These are phyloP conservation scores for Danielia oregonensis DNA, from an alignment of 805 yeast species.

Conservation along the genomic window DNA sequence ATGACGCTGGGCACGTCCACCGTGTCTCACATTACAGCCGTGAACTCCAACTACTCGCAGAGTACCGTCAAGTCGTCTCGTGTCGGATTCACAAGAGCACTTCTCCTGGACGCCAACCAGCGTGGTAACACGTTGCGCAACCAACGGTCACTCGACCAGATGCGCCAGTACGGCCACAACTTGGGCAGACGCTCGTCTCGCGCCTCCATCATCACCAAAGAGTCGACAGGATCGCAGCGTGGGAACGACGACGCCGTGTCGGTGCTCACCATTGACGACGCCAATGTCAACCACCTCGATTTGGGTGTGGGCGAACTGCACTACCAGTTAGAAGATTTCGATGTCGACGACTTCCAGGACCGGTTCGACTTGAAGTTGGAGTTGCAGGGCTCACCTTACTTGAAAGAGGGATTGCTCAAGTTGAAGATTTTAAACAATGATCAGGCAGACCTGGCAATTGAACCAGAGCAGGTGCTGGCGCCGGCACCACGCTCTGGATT, in stretches of 20 bases:
- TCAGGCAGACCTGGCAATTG: conserved; percentile 23
- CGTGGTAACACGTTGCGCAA: conserved; percentile 14
- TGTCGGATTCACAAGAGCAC: conserved; percentile 41
- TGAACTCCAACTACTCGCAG: conserved; percentile 9
- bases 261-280: conserved; percentile 35
- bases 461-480: conserved; percentile 5
- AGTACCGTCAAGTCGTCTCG: conserved; percentile 14
- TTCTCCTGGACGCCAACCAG: conserved; percentile 26
- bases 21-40: conserved; percentile 22
- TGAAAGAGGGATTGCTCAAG: conserved; percentile 66
- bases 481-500: conserved; percentile 11
- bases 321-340: conserved; percentile 32
- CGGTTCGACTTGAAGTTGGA: conserved; percentile 59
- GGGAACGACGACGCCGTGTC: conserved; percentile 29
- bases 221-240: conserved; percentile 19
- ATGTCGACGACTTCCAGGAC: conserved; percentile 40
- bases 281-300: conserved; percentile 13
- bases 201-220: conserved; percentile 30
- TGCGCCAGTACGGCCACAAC: conserved; percentile 9
- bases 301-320: conserved; percentile 12
- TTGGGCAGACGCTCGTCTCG: conserved; percentile 32
- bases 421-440: conserved; percentile 36
- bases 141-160: conserved; percentile 28
- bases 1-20: conserved; percentile 27
- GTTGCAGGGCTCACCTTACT: conserved; percentile 71